phyloP scores from a whole-genome alignment of 1,284 basidiomycete species.

The Melampsora larici-populina region DNA sequence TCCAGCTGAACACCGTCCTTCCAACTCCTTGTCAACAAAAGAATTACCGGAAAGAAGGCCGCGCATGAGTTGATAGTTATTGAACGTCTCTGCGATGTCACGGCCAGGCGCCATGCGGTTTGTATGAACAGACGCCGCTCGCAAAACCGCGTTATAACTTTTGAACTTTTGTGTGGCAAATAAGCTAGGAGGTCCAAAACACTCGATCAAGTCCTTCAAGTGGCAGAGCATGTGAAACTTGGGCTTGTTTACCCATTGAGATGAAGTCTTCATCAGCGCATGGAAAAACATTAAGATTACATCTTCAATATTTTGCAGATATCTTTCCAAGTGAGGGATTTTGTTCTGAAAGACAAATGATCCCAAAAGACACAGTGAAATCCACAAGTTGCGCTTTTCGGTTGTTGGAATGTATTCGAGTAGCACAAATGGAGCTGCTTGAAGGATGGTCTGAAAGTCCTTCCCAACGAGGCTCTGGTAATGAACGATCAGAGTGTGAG shows the following conservation, averaged over 20 bases:
- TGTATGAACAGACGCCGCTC: not conserved
- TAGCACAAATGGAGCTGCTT: conserved; percentile 55
- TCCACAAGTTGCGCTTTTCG: conserved; percentile 47
- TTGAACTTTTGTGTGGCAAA: conserved; percentile 12
- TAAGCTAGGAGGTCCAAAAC: not conserved
- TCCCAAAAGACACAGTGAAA: conserved; percentile 52
- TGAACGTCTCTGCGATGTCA: not conserved
- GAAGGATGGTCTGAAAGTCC: conserved; percentile 55
- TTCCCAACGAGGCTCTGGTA: too few relatives aligned
- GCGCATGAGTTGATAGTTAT: not conserved
- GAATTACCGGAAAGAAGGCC: not conserved
- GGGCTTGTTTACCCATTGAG: conserved; percentile 50
- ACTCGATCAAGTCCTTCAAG: conserved; percentile 45
- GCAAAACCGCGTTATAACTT: not conserved
- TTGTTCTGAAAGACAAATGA: conserved; percentile 55
- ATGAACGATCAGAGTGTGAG: too few relatives aligned
- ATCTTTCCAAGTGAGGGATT: conserved; percentile 52
- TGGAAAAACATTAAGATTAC: not conserved
- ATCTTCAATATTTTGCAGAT: conserved; percentile 46
- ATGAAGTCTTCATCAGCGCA: not conserved
- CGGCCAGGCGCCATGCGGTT: not conserved
- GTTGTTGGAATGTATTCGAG: conserved; percentile 50
- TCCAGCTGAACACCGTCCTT: too few relatives aligned
- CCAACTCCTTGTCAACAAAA: too few relatives aligned
- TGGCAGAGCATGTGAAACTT: conserved; percentile 42